Evolutionary conservation across 2,329 filamentous ascomycete species (phyloP), one percentile per base, ranked within the genome.

Genomic region (Keithomyces neogunnii): DNA sequence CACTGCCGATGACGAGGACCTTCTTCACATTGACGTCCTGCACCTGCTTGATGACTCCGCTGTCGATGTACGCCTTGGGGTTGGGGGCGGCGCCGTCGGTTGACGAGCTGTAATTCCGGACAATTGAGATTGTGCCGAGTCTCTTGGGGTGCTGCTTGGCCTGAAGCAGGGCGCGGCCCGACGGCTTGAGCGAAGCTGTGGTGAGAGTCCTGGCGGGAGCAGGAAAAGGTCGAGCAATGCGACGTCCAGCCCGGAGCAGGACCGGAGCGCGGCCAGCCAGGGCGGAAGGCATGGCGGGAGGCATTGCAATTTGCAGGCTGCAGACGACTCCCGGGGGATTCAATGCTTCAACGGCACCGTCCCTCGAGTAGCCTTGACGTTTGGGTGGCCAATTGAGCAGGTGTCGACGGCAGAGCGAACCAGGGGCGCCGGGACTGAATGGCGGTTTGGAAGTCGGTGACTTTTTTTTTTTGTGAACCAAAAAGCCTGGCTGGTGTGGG

Each of bases 1-100:
- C 92, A 73, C 86, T 91, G 53, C 92, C 92, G 75, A 97, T 96
- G 61, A 97, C 91, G 56, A 97, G 76, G 49, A 97, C 92, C 76
- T 97, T 97, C 77, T 95, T 95, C 58, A 97, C 90, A 67, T 96
- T 82, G 48, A 96, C 86, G 51, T 88, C 74, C 62, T 92, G 79
- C 63, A 80, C 80, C 53, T 86, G 85, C 69, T 90, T 87, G 66
- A 96, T 85, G 54, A 84, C 86, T 61, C 90, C 91, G 72, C 89
- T 95, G 66, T 89, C 84, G 61, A 96, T 76, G 71, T 96, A 96
- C 56, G 91, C 88, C 72, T 91, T 84, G 49, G 90, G 81, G 65
- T 86, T 88, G 51, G 90, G 89, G 49, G 88, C 85, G 58, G 83
- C 75, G 69, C 93, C 81, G 46, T 78, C 71, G 57, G 74, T 70